Evolutionary conservation across 257 asterid species (phyloP).

Genomic region (Jaltomata sinuosa): DNA sequence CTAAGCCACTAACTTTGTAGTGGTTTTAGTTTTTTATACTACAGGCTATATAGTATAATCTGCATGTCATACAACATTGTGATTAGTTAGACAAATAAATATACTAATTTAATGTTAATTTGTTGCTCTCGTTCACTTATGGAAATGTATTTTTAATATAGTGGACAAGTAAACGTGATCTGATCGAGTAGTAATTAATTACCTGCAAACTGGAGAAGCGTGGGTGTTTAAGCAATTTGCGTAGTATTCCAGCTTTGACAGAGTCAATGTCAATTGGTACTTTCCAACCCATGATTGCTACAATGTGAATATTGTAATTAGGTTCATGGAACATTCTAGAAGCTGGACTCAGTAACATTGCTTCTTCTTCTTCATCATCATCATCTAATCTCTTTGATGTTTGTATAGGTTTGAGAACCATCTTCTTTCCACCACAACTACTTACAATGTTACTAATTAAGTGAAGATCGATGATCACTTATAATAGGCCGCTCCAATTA

Average conservation of each 20-base stretch:
- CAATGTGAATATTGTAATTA: neutral
- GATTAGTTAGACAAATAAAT: neutral
- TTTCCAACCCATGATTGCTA: conserved; percentile 1
- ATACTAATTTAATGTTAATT: neutral
- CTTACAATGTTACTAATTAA: neutral
- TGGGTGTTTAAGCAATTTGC: neutral
- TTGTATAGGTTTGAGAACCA: neutral
- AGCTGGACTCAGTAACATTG: neutral
- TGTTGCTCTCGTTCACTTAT: too few relatives aligned
- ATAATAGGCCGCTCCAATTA: neutral
- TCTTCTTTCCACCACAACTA: neutral
- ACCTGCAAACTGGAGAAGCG: conserved; percentile 2
- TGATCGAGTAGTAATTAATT: neutral
- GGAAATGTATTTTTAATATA: too few relatives aligned
- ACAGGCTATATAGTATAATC: neutral
- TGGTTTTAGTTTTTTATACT: too few relatives aligned
- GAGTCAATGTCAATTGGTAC: neutral
- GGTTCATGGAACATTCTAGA: neutral
- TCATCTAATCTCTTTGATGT: neutral
- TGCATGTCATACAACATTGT: neutral
- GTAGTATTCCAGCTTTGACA: neutral
- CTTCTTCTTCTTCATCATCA: neutral
- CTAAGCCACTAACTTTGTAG: too few relatives aligned
- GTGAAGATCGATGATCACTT: too few relatives aligned
- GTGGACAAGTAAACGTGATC: too few relatives aligned